phyloP scores from a whole-genome alignment of 768 basidiomycete genomes.

The Mycena latifolia region DNA sequence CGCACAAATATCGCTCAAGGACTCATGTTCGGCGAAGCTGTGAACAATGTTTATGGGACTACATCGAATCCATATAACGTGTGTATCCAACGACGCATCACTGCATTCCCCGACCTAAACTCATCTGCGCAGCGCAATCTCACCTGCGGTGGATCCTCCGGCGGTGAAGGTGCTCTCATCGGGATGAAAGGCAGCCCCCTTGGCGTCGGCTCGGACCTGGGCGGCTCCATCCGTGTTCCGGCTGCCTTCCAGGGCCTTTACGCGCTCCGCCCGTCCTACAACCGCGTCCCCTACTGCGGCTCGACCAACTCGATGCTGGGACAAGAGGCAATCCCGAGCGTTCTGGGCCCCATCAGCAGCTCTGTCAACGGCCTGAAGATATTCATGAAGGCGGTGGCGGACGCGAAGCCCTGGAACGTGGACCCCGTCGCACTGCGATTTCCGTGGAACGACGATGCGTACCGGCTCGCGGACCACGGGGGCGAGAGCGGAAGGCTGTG shows the following conservation, averaged over 20 bases:
- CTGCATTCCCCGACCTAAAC: too few relatives aligned
- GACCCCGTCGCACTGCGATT: background rate
- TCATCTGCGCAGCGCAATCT: too few relatives aligned
- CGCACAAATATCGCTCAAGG: background rate
- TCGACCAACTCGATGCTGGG: slow-evolving; percentile 60
- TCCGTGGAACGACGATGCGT: background rate
- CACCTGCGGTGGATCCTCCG: too few relatives aligned
- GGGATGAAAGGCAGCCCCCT: too few relatives aligned
- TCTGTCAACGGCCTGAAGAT: slow-evolving; percentile 68
- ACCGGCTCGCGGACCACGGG: background rate
- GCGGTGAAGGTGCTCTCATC: too few relatives aligned
- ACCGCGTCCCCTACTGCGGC: slow-evolving; percentile 76
- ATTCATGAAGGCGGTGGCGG: slow-evolving; percentile 75
- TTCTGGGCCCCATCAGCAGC: slow-evolving; percentile 77
- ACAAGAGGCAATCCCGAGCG: slow-evolving; percentile 76
- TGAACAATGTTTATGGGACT: too few relatives aligned
- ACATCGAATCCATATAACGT: too few relatives aligned
- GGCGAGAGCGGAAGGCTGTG: background rate
- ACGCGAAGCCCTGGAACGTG: slow-evolving; percentile 32
- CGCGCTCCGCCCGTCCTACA: slow-evolving; percentile 75
- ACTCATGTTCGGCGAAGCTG: too few relatives aligned
- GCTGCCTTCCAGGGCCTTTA: slow-evolving; percentile 65
- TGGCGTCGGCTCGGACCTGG: too few relatives aligned
- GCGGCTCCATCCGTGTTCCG: too few relatives aligned
- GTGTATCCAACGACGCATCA: too few relatives aligned